Conservation (phyloP, 169 alveolate species). For the Eimeria necatrix region DNA sequence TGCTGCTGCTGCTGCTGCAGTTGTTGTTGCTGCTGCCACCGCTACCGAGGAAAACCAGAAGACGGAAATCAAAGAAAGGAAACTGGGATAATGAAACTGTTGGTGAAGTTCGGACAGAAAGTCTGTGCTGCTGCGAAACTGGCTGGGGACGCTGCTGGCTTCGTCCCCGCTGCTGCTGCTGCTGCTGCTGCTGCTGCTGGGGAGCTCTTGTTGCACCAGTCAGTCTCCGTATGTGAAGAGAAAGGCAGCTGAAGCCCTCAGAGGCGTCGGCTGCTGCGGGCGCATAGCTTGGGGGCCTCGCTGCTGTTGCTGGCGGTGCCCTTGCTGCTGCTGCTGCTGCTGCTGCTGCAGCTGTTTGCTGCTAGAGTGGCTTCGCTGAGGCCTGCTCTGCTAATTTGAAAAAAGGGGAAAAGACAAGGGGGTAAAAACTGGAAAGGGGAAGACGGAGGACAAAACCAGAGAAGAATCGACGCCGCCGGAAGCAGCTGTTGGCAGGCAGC, state of each 20-base stretch:
- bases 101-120: not conserved
- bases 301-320: not conserved
- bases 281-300: not conserved
- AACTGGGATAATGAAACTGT: not conserved
- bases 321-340: not conserved
- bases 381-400: not conserved
- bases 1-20: slow-evolving; percentile 36
- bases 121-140: slow-evolving; percentile 4
- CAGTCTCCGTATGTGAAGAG: too few species aligned
- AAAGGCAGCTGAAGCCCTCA: not conserved
- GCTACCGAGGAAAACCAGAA: not conserved
- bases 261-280: not conserved
- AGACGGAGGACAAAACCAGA: not conserved
- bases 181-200: not conserved
- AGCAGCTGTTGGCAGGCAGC: not conserved
- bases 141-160: not conserved
- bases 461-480: not conserved
- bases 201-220: not conserved
- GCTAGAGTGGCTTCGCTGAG: not conserved
- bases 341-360: not conserved
- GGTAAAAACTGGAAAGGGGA: not conserved
- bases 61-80: not conserved
- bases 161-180: not conserved
- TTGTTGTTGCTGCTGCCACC: not conserved
- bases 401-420: not conserved